These are phyloP conservation scores for Aquilaria malaccensis DNA, from an alignment of 345 rosid species.

Conservation along the genomic window DNA sequence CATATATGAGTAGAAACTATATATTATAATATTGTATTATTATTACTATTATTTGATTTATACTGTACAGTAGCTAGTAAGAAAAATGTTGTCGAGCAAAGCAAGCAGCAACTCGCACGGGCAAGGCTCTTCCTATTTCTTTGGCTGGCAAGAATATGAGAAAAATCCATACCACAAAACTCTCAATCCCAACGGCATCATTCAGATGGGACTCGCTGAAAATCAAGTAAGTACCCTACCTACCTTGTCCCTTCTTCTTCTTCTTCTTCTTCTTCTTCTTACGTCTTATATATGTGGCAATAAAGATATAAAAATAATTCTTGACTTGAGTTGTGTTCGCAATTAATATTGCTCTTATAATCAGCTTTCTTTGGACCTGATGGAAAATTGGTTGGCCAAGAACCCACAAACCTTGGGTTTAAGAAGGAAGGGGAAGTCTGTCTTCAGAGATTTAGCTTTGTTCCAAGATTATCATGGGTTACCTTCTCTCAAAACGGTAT, in stretches of 20 bases:
- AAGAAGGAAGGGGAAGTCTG: constrained; percentile 45
- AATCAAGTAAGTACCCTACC: constrained; percentile 50
- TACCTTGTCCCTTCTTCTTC: not conserved
- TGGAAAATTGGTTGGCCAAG: constrained; percentile 64
- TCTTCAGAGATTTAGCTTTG: constrained; percentile 61
- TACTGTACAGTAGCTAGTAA: constrained; percentile 7
- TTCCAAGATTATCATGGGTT: constrained; percentile 93
- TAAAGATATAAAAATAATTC: constrained; percentile 5
- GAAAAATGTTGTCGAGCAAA: constrained; percentile 60
- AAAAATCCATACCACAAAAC: constrained; percentile 53
- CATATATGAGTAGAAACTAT: not conserved
- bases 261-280: not conserved
- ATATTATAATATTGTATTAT: not conserved
- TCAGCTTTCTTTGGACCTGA: constrained; percentile 67
- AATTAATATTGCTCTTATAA: too few relatives aligned
- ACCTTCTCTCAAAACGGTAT: constrained; percentile 65
- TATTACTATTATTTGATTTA: not conserved
- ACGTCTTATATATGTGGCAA: not conserved
- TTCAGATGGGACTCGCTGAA: constrained; percentile 96
- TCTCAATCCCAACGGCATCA: constrained; percentile 61
- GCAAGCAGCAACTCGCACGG: constrained; percentile 59
- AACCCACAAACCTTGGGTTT: constrained; percentile 48
- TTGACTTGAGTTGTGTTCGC: not conserved
- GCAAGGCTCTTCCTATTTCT: constrained; percentile 76
- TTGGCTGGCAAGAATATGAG: constrained; percentile 75